Evolutionary conservation across 2,329 filamentous ascomycete genomes (phyloP).

Genomic region (Colletotrichum destructivum): DNA sequence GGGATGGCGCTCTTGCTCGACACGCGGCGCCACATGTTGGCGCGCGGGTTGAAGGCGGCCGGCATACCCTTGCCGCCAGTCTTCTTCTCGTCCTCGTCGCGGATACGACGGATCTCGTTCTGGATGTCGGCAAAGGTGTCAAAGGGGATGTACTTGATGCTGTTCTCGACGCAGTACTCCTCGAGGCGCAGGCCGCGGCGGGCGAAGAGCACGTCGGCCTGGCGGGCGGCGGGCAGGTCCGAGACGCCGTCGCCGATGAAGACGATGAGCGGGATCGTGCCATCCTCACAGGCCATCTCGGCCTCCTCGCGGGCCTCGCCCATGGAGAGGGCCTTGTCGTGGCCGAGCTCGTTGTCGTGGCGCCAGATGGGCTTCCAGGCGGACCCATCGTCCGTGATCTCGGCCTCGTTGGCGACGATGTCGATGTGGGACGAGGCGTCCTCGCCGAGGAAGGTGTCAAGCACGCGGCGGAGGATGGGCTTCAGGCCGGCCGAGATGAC

Average conservation of each 20-base stretch:
- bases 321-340: constrained; percentile 78
- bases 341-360: constrained; percentile 75
- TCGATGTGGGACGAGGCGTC: constrained; percentile 72
- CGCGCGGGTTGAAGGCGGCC: constrained; percentile 75
- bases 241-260: constrained; percentile 81
- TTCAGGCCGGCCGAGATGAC: constrained; percentile 79
- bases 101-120: constrained; percentile 70
- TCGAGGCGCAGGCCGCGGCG: constrained; percentile 75
- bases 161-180: constrained; percentile 76
- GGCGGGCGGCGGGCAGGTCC: constrained; percentile 75
- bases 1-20: constrained; percentile 70
- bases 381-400: constrained; percentile 70
- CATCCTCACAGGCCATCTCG: constrained; percentile 69
- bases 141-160: constrained; percentile 73
- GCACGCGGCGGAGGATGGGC: constrained; percentile 72
- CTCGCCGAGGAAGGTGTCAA: constrained; percentile 77
- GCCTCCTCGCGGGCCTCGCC: constrained; percentile 71
- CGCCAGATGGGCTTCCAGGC: constrained; percentile 78
- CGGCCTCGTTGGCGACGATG: constrained; percentile 78
- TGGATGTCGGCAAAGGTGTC: constrained; percentile 79
- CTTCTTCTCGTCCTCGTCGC: constrained; percentile 71
- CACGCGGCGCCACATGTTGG: constrained; percentile 77
- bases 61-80: constrained; percentile 73
- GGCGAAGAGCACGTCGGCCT: constrained; percentile 79
- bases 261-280: constrained; percentile 75